Percentiles rank a stretch among this genome's conserved stretches.
These are phyloP conservation scores for Peniophora sp. DNA, from an alignment of 1,284 basidiomycete species.

Conservation along the genomic window DNA sequence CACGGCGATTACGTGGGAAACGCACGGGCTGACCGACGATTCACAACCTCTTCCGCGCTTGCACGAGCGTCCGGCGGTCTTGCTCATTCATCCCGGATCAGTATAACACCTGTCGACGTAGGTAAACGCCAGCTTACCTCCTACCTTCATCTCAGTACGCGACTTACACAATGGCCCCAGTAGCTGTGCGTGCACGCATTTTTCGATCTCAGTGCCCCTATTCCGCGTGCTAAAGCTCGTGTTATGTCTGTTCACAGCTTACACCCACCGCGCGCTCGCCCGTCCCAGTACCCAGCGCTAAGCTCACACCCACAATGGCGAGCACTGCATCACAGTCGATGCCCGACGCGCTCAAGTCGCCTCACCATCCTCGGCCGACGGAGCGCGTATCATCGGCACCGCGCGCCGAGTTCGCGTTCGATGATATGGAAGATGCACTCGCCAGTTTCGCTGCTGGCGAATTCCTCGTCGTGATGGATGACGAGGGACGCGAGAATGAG, in stretches of 20 bases:
- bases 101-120: too few relatives aligned
- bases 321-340: background rate
- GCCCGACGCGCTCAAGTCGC: constrained; percentile 5
- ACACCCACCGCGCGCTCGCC: background rate
- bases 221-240: too few relatives aligned
- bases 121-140: too few relatives aligned
- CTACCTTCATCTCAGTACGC: too few relatives aligned
- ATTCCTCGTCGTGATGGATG: constrained; percentile 94
- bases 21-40: too few relatives aligned
- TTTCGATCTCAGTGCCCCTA: too few relatives aligned
- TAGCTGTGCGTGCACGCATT: constrained; percentile 2
- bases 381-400: constrained; percentile 15
- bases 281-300: background rate
- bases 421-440: constrained; percentile 75
- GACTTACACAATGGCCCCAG: constrained; percentile 1
- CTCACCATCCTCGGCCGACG: constrained; percentile 14
- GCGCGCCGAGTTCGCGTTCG: constrained; percentile 36
- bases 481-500: constrained; percentile 90
- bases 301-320: background rate
- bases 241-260: background rate
- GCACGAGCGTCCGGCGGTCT: too few relatives aligned
- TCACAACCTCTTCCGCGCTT: too few relatives aligned
- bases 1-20: too few relatives aligned
- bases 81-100: too few relatives aligned
- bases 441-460: constrained; percentile 77